Base-by-base conservation (phyloP, 257 asterid genomes). In the Nemophila menziesii region DNA sequence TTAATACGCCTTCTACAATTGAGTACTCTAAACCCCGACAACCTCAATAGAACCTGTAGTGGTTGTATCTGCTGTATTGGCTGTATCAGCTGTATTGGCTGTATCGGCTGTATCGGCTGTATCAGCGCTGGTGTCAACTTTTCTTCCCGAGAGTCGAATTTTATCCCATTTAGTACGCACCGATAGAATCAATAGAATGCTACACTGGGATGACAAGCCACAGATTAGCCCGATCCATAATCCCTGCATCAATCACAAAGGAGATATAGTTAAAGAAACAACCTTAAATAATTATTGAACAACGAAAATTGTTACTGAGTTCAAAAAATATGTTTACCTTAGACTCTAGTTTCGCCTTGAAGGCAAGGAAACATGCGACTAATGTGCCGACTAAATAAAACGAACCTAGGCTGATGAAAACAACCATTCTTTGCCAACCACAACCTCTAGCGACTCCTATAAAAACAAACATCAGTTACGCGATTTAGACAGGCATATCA, bases 391-490 rank as follows among this genome's bases (percentile, higher is more conserved):
- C 56, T 48, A 56, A 11, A 58, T 86, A 86, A 53, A 65, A 86
- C 2, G 74, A 60, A 6, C 66, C 93, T 59, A 82, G 37, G 63
- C 74, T 82, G 36, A 79, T 71, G 19, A 48, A 38, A 57, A 74
- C 66, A 0, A 64, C 94, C 44, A 72, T 56, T 57, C 74, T 80
- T 68, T 82, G 94, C 86, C 81, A 75, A 16, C 94, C 94, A 39
- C 93, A 74, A 7, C 93, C 94, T 64, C 96, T 72, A 0, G 76
- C 78, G 33, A 77, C 94, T 56, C 93, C 97, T 86, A 51, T n/a
- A 57, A 11, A 15, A 14, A 10, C n/a, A 2, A 11, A 39, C 18
- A 41, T 41, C 2, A 13, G n/a, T 13, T 7, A 29, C 36, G 12
- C 7, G 12, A 7, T 29, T 29, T 29, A 29, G 36, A 7, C 9